Percentiles rank a stretch among this genome's conserved stretches.
These are phyloP conservation scores for Diaporthe ilicicola DNA, from an alignment of 2,329 filamentous ascomycete species.

Conservation along the genomic window DNA sequence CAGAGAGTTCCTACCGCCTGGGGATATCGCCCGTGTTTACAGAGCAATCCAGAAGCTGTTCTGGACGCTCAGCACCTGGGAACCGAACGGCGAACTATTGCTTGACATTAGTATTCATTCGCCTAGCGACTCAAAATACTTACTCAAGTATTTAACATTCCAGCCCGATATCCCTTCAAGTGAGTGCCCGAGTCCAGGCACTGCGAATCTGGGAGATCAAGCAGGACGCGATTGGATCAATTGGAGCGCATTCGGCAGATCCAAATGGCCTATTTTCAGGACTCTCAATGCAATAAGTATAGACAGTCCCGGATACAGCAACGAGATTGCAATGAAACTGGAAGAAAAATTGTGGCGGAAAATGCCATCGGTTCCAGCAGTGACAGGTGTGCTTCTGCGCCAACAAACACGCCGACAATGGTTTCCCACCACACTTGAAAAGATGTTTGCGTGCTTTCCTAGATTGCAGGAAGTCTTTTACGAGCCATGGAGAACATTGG, in stretches of 20 bases:
- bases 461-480: constrained; percentile 43
- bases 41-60: constrained; percentile 37
- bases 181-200: not conserved
- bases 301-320: not conserved
- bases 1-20: constrained; percentile 32
- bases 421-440: constrained; percentile 33
- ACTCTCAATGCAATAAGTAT: not conserved
- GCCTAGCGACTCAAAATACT: not conserved
- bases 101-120: not conserved
- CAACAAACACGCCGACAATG: not conserved
- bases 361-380: not conserved
- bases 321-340: not conserved
- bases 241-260: not conserved
- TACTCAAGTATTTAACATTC: not conserved
- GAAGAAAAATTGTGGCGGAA: not conserved
- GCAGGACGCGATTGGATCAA: not conserved
- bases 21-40: constrained; percentile 31
- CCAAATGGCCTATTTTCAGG: not conserved
- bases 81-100: constrained; percentile 26
- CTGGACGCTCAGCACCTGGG: constrained; percentile 41
- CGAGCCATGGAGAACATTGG: constrained; percentile 42
- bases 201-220: not conserved
- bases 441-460: constrained; percentile 42
- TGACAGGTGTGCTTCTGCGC: not conserved
- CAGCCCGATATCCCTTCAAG: not conserved